Conservation (phyloP, 768 basidiomycete genomes). For the Podaxis pistillaris region DNA sequence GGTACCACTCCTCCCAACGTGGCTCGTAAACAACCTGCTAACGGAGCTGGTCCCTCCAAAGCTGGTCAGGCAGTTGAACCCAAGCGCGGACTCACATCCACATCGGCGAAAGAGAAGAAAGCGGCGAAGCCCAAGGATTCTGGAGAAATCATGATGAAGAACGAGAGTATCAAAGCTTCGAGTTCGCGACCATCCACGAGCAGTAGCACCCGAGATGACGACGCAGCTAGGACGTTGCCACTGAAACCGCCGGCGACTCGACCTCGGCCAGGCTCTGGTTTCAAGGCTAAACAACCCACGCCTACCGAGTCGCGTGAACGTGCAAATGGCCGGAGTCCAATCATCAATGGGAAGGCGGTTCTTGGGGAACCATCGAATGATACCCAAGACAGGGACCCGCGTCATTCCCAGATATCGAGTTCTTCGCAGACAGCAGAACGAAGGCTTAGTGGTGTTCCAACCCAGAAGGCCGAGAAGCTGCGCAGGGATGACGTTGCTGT, state of each 20-base stretch:
- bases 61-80: slow-evolving; percentile 16
- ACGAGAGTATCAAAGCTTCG: slow-evolving; percentile 39
- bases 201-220: slow-evolving; percentile 19
- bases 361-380: not conserved
- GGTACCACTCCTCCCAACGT: slow-evolving; percentile 5
- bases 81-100: slow-evolving; percentile 47
- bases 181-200: slow-evolving; percentile 17
- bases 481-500: slow-evolving; percentile 4
- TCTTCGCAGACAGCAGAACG: slow-evolving; percentile 4
- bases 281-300: slow-evolving; percentile 16
- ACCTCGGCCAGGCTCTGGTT: slow-evolving; percentile 15
- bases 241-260: slow-evolving; percentile 11
- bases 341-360: slow-evolving; percentile 11
- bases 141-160: slow-evolving; percentile 43
- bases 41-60: slow-evolving; percentile 7
- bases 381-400: not conserved
- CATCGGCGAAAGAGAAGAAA: slow-evolving; percentile 48
- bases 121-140: slow-evolving; percentile 39
- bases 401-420: not conserved
- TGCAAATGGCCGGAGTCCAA: slow-evolving; percentile 8
- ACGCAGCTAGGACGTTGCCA: not conserved
- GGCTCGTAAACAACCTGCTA: not conserved
- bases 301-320: not conserved
- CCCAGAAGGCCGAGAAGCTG: slow-evolving; percentile 3
- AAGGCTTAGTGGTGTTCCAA: not conserved